Conservation (phyloP, 1,284 basidiomycete species). For the Cutaneotrichosporon daszewskae region DNA sequence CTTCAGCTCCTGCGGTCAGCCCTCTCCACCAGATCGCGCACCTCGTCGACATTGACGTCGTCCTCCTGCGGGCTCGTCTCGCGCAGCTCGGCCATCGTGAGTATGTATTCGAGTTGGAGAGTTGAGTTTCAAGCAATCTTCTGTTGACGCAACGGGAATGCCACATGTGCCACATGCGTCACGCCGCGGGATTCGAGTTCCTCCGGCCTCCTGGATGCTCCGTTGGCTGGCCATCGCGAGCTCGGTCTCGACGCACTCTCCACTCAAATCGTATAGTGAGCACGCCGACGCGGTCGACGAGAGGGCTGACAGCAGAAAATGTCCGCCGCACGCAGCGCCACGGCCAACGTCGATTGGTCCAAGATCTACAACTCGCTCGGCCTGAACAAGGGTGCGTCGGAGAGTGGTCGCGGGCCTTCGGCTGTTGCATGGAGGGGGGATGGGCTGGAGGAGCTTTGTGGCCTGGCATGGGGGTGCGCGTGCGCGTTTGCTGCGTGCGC, state of each 20-base stretch:
- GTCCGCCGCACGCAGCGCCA: slow-evolving; percentile 17
- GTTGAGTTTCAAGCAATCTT: too few species aligned
- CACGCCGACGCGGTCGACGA: slow-evolving; percentile 6
- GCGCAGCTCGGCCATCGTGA: slow-evolving; percentile 37
- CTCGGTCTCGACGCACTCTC: slow-evolving; percentile 2
- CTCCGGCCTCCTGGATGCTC: not conserved
- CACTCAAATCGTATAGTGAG: slow-evolving; percentile 4
- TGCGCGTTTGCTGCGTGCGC: too few species aligned
- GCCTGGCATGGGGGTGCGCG: not conserved
- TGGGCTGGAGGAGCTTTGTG: not conserved
- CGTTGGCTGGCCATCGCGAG: not conserved
- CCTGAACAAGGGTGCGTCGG: slow-evolving; percentile 71
- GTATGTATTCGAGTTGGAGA: not conserved
- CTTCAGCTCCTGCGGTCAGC: slow-evolving; percentile 53
- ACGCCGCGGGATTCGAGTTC: not conserved
- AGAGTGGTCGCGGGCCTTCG: not conserved
- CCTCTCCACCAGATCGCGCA: too few species aligned
- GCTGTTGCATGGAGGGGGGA: not conserved
- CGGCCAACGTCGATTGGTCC: slow-evolving; percentile 61
- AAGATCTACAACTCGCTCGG: slow-evolving; percentile 85
- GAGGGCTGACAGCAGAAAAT: slow-evolving; percentile 9
- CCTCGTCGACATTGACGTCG: slow-evolving; percentile 42
- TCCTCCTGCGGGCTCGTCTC: slow-evolving; percentile 34
- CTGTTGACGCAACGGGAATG: not conserved
- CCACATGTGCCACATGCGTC: too few species aligned